Percentiles rank a stretch among this genome's conserved stretches.
phyloP scores from a whole-genome alignment of 163 green algal genomes.

The Trebouxiophyceae sp. region DNA sequence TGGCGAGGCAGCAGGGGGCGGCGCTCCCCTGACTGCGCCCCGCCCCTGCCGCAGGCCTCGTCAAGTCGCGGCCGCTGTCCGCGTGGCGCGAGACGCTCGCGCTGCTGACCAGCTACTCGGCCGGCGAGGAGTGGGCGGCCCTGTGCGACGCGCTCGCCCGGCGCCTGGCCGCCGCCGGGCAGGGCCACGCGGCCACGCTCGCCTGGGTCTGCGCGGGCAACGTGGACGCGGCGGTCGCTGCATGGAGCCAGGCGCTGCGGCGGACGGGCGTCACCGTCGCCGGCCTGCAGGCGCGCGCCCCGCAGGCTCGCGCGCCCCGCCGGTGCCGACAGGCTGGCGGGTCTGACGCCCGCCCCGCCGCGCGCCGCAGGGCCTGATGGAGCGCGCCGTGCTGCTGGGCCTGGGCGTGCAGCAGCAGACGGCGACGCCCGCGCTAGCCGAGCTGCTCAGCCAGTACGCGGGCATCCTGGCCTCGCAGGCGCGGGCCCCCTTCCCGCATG shows the following conservation, averaged over 20 bases:
- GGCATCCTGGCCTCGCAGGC: conserved; percentile 65
- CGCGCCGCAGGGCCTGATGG: conserved; percentile 82
- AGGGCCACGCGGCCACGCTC: conserved; percentile 74
- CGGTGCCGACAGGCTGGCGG: too few species aligned
- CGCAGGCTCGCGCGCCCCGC: too few species aligned
- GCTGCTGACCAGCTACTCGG: conserved; percentile 77
- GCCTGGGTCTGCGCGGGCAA: conserved; percentile 89
- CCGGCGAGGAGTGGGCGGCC: conserved; percentile 50
- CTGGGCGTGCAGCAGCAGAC: conserved; percentile 43
- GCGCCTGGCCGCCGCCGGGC: conserved; percentile 47
- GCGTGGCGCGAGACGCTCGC: conserved; percentile 93
- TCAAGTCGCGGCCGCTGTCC: conserved; percentile 64
- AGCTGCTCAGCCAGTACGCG: conserved; percentile 74
- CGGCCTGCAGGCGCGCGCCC: conserved; percentile 36
- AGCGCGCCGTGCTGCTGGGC: conserved; percentile 90
- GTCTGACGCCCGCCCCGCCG: too few species aligned
- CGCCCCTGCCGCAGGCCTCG: conserved; percentile 35
- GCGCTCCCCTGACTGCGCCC: not conserved
- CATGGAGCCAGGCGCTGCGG: conserved; percentile 7
- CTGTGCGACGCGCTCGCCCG: conserved; percentile 67
- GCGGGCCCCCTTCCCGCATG: not conserved
- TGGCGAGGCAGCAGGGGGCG: too few species aligned
- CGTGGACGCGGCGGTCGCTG: conserved; percentile 72
- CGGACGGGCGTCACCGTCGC: conserved; percentile 19
- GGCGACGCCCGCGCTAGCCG: conserved; percentile 30